These are phyloP conservation scores for Colletotrichum tanaceti DNA, from an alignment of 2,329 filamentous ascomycete species.

Conservation along the genomic window DNA sequence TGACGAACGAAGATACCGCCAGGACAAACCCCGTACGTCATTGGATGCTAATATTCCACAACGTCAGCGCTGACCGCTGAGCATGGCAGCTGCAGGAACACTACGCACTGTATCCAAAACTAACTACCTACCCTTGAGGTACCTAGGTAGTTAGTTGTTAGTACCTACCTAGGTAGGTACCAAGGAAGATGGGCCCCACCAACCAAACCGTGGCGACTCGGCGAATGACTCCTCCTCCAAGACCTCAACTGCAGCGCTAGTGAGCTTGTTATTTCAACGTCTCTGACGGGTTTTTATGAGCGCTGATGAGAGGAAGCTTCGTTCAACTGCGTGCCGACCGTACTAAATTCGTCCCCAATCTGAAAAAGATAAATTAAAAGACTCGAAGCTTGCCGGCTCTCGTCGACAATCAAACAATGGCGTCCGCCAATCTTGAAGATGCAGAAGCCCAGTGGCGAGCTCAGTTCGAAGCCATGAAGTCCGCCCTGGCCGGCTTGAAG, in stretches of 20 bases:
- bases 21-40: conserved; percentile 30
- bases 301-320: neutral
- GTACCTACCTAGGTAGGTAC: neutral
- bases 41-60: conserved; percentile 13
- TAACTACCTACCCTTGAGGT: too few species aligned
- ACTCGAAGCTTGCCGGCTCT: neutral
- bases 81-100: conserved; percentile 18
- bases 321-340: neutral
- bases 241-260: conserved; percentile 11
- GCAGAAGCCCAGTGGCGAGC: conserved; percentile 79
- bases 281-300: conserved; percentile 5
- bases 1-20: neutral
- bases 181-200: conserved; percentile 8
- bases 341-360: neutral
- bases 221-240: conserved; percentile 36
- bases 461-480: conserved; percentile 87
- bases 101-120: neutral
- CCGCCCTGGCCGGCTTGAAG: conserved; percentile 80
- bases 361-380: neutral
- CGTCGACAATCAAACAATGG: conserved; percentile 45
- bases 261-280: conserved; percentile 20
- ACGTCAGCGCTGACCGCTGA: neutral
- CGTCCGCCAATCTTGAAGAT: conserved; percentile 50
- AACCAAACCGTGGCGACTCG: conserved; percentile 4
- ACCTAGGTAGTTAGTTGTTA: too few species aligned